Evolutionary conservation across 805 yeast genomes (phyloP).

Genomic region (Ogataea populi-albae): DNA sequence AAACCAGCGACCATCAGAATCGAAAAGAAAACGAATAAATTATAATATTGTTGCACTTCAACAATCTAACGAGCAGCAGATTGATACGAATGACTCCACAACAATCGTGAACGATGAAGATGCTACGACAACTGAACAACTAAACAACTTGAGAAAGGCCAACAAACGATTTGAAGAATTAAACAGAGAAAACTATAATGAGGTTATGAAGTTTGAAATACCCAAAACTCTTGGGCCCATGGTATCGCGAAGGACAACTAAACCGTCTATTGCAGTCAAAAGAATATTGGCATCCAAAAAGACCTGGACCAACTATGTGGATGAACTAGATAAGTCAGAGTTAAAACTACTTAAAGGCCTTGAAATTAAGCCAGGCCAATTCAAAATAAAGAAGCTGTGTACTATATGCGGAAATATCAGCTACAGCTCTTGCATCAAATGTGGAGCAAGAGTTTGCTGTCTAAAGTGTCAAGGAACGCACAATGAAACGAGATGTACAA

Average conservation of each 20-base stretch:
- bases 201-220: slow-evolving; percentile 35
- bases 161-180: slow-evolving; percentile 39
- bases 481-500: slow-evolving; percentile 42
- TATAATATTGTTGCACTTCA: slow-evolving; percentile 31
- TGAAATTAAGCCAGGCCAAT: slow-evolving; percentile 32
- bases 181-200: slow-evolving; percentile 43
- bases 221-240: slow-evolving; percentile 31
- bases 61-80: slow-evolving; percentile 29
- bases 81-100: slow-evolving; percentile 20
- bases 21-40: slow-evolving; percentile 32
- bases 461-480: slow-evolving; percentile 40
- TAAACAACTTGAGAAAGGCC: slow-evolving; percentile 35
- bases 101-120: slow-evolving; percentile 31
- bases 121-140: slow-evolving; percentile 26
- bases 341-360: slow-evolving; percentile 29
- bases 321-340: slow-evolving; percentile 40
- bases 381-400: slow-evolving; percentile 40
- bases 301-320: slow-evolving; percentile 39
- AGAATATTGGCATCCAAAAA: slow-evolving; percentile 40
- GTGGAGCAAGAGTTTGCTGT: slow-evolving; percentile 41
- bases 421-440: slow-evolving; percentile 39
- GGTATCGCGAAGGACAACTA: slow-evolving; percentile 15
- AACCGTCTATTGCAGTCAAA: slow-evolving; percentile 35
- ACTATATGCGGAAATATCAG: slow-evolving; percentile 45
- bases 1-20: slow-evolving; percentile 10